Percentiles rank a stretch among this genome's conserved stretches.
phyloP scores from a whole-genome alignment of 371 early-diverging fungal species.

The Syncephalastrum sp. region DNA sequence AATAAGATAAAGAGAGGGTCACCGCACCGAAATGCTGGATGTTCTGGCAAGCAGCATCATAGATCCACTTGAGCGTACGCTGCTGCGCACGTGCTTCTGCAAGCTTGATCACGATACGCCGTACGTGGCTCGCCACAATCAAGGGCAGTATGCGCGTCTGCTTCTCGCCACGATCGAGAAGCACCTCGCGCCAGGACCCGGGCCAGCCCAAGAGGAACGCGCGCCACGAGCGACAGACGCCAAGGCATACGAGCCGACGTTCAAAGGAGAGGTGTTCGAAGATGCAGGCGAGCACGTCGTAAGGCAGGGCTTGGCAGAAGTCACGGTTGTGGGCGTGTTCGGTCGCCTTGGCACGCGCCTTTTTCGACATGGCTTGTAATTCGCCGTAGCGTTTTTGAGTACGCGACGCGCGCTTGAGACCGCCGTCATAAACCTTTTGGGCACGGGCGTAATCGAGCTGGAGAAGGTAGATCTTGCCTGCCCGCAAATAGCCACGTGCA shows the following conservation, averaged over 20 bases:
- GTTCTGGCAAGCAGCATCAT: slow-evolving; percentile 34
- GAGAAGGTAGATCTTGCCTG: slow-evolving; percentile 25
- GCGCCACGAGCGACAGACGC: slow-evolving; percentile 37
- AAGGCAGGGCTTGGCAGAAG: slow-evolving; percentile 29
- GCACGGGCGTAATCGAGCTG: slow-evolving; percentile 22
- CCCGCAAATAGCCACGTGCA: slow-evolving; percentile 40
- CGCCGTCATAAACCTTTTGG: slow-evolving; percentile 21
- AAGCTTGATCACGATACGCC: slow-evolving; percentile 17
- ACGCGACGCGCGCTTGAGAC: slow-evolving; percentile 12
- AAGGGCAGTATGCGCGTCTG: slow-evolving; percentile 26
- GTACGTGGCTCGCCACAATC: slow-evolving; percentile 26
- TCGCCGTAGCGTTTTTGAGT: slow-evolving; percentile 24
- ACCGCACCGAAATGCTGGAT: slow-evolving; percentile 28
- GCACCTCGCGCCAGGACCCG: slow-evolving; percentile 40
- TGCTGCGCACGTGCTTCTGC: slow-evolving; percentile 13
- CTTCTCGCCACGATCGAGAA: slow-evolving; percentile 17
- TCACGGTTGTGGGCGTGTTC: slow-evolving; percentile 9
- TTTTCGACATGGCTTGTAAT: slow-evolving; percentile 4
- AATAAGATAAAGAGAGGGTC: slow-evolving; percentile 1
- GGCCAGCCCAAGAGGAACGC: slow-evolving; percentile 25
- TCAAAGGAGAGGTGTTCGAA: slow-evolving; percentile 34
- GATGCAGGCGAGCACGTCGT: slow-evolving; percentile 32
- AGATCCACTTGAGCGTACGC: slow-evolving; percentile 14
- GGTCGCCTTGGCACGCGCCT: slow-evolving; percentile 3
- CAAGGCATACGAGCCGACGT: slow-evolving; percentile 31